Base-by-base conservation (phyloP, 805 yeast genomes). In the Metschnikowia orientalis region DNA sequence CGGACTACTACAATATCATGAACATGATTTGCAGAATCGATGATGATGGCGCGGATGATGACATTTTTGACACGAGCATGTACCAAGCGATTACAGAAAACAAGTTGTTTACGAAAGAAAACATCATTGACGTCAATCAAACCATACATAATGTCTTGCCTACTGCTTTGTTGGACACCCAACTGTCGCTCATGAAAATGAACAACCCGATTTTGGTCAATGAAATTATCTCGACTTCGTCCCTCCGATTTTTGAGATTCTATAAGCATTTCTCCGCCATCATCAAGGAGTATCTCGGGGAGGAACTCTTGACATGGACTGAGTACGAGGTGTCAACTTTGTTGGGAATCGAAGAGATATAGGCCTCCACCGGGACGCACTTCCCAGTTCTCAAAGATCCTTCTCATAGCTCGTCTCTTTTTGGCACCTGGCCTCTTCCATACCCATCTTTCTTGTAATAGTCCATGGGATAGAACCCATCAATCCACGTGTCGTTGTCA, bases 361-460 rank as follows among this genome's bases (percentile, higher is more conserved):
- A 21, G 50, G 45, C 34, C 8, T 18, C 8, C 20, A 18, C 20
- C 8, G 8, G 20, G 6, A 18, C 8, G 8, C 8, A 18, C 20
- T 18, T n/a, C n/a, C n/a, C n/a, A n/a, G n/a, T n/a, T n/a, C n/a
- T n/a, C n/a, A n/a, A 18, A 18, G 6, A 8, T 18, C 20, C 8
- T 18, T 8, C 6, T 18, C 6, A 7, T 28, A 19, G 28, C 16
- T 9, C 21, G 15, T 34, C 26, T 15, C 41, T 26, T 4, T 11
- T 10, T 1, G 96, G 96, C 7, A 70, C 53, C 45, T 75, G 67
- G 5, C 96, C 97, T 44, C 97, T 71, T 8, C 97, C 97, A 50
- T 88, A 89, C 1, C 98, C 97, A 32, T 87, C 84, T 46, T 74
- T 73, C 6, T 81, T 78, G 53, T 92, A 92, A 55, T 90, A 92